These are phyloP conservation scores for Barnettozyma sp. DNA, from an alignment of 805 yeast genomes.

Conservation along the genomic window DNA sequence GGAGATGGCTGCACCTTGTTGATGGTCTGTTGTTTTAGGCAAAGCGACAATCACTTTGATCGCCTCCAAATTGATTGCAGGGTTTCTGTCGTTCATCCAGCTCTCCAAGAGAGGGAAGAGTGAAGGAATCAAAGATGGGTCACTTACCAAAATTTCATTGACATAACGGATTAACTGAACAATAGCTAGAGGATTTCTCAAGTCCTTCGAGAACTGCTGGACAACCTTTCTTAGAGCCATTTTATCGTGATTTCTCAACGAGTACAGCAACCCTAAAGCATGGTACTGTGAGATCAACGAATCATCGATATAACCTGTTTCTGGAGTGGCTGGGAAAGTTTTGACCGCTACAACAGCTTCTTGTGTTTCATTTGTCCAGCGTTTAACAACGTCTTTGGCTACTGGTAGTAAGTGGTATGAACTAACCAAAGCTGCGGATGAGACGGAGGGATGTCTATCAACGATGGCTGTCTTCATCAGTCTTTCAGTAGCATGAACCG, in stretches of 20 bases:
- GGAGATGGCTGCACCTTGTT: conserved; percentile 62
- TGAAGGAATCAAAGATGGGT: conserved; percentile 48
- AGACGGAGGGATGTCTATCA: conserved; percentile 77
- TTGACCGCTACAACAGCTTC: conserved; percentile 67
- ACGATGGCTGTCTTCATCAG: conserved; percentile 88
- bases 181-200: conserved; percentile 77
- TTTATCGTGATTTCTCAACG: conserved; percentile 82
- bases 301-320: conserved; percentile 49
- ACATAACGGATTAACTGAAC: conserved; percentile 81
- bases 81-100: conserved; percentile 75
- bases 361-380: conserved; percentile 91
- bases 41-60: conserved; percentile 45
- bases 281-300: conserved; percentile 90
- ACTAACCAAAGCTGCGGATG: conserved; percentile 91
- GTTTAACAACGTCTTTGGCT: conserved; percentile 84
- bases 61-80: conserved; percentile 89
- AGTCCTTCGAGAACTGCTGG: conserved; percentile 59
- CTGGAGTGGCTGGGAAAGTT: conserved; percentile 34
- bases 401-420: conserved; percentile 86
- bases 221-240: conserved; percentile 91
- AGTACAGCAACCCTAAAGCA: conserved; percentile 85
- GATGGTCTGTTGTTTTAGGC: conserved; percentile 47
- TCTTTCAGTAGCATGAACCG: conserved; percentile 91
- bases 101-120: conserved; percentile 58
- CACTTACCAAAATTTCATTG: conserved; percentile 65